Conservation (phyloP, 345 rosid genomes). For the Nephelium lappaceum region DNA sequence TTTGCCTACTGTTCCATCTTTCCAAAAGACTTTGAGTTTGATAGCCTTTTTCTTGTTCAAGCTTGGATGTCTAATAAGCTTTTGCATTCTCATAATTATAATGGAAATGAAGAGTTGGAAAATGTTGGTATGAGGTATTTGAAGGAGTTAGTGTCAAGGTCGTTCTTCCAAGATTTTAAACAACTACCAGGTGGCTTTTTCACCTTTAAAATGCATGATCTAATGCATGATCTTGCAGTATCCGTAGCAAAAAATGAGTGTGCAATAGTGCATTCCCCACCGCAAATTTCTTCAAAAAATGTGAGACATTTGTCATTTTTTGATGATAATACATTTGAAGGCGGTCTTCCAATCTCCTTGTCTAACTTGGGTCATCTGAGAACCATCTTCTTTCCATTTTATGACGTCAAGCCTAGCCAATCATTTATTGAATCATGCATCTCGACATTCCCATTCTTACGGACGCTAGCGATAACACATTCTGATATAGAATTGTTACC, state of each 20-base stretch:
- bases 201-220: slow-evolving; percentile 13
- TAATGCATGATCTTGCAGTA: slow-evolving; percentile 31
- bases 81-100: neutral
- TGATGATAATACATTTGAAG: neutral
- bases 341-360: neutral
- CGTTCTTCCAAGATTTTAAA: slow-evolving; percentile 25
- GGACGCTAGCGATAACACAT: slow-evolving; percentile 5
- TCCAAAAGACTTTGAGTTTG: slow-evolving; percentile 14
- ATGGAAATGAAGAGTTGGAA: neutral
- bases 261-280: rapidly evolving
- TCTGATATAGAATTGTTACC: slow-evolving; percentile 18
- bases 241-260: neutral
- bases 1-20: slow-evolving; percentile 28
- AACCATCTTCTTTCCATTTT: slow-evolving; percentile 7
- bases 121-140: slow-evolving; percentile 3
- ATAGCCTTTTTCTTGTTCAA: neutral
- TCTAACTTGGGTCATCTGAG: slow-evolving; percentile 9
- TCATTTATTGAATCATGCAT: neutral
- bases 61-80: slow-evolving; percentile 28
- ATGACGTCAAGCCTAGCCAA: neutral
- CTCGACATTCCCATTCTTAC: slow-evolving; percentile 14
- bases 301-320: slow-evolving; percentile 15
- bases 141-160: slow-evolving; percentile 17
- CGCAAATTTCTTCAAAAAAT: rapidly evolving
- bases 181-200: rapidly evolving